These are phyloP conservation scores for Sporothrix variecibatus DNA, from an alignment of 2,329 filamentous ascomycete genomes.

Conservation along the genomic window DNA sequence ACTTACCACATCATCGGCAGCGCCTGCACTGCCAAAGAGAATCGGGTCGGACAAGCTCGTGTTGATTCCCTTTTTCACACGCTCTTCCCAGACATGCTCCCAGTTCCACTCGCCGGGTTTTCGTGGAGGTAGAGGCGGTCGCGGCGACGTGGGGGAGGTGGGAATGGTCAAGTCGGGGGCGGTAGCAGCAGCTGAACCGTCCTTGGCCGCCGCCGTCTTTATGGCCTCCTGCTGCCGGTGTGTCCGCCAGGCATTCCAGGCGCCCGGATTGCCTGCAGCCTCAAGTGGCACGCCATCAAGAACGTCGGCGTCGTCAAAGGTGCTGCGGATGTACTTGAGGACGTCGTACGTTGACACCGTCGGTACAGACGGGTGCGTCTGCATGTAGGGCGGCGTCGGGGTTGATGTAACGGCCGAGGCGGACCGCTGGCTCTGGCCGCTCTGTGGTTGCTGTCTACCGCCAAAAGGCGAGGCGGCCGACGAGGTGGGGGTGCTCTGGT, in stretches of 20 bases:
- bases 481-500: conserved; percentile 37
- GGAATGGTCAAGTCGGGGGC: background rate
- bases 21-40: conserved; percentile 67
- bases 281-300: conserved; percentile 78
- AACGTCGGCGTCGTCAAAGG: conserved; percentile 76
- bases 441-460: conserved; percentile 14
- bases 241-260: conserved; percentile 90
- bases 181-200: background rate
- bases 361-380: conserved; percentile 41
- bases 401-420: conserved; percentile 27
- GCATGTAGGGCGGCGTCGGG: conserved; percentile 42
- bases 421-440: conserved; percentile 30
- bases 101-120: conserved; percentile 91
- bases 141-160: background rate
- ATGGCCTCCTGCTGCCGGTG: conserved; percentile 54
- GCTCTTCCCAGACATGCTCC: conserved; percentile 94
- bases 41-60: conserved; percentile 77
- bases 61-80: conserved; percentile 77
- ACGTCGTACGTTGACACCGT: conserved; percentile 65
- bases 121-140: background rate
- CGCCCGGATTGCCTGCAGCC: conserved; percentile 84
- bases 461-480: conserved; percentile 32
- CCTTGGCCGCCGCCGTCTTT: background rate
- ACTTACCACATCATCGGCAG: conserved; percentile 71
- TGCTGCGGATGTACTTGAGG: conserved; percentile 76